phyloP scores from a whole-genome alignment of 2,329 filamentous ascomycete species.

The Gnomoniopsis smithogilvyi region DNA sequence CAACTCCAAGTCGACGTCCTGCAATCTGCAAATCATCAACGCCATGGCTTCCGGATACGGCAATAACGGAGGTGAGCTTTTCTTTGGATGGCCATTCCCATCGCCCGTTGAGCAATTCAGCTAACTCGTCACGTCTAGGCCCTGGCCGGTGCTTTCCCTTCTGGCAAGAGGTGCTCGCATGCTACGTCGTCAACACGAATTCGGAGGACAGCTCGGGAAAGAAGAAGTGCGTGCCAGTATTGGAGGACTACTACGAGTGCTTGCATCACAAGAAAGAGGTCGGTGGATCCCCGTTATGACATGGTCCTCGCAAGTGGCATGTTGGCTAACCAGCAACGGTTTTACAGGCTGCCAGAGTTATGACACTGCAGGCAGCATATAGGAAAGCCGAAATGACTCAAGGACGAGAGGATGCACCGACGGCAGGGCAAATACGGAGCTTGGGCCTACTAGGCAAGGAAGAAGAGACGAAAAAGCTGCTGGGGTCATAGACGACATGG shows the following conservation, averaged over 20 bases:
- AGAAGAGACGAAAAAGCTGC: constrained; percentile 67
- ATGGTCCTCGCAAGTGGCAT: too few species aligned
- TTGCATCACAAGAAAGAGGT: constrained; percentile 99
- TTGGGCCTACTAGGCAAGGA: constrained; percentile 81
- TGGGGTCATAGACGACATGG: constrained; percentile 28
- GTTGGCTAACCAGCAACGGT: constrained; percentile 1
- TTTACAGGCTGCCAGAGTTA: constrained; percentile 69
- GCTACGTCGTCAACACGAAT: constrained; percentile 92
- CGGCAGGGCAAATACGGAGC: constrained; percentile 81
- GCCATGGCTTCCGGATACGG: constrained; percentile 22
- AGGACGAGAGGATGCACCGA: constrained; percentile 76
- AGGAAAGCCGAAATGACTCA: constrained; percentile 74
- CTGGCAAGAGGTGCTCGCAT: constrained; percentile 98
- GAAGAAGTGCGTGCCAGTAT: constrained; percentile 77
- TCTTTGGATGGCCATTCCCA: constrained; percentile 11
- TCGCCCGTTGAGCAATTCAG: constrained; percentile 20
- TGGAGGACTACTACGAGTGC: constrained; percentile 99
- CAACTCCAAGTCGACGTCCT: not conserved
- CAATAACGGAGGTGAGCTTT: constrained; percentile 40
- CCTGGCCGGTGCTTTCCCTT: constrained; percentile 90
- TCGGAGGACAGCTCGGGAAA: constrained; percentile 76
- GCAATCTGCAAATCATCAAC: constrained; percentile 5
- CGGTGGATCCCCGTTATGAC: constrained; percentile 16
- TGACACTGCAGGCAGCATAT: constrained; percentile 79
- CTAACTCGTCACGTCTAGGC: constrained; percentile 35